Evolutionary conservation across 331 rosid species (phyloP), one percentile per base, ranked within the genome.

Genomic region (Erythrophleum ivorense): DNA sequence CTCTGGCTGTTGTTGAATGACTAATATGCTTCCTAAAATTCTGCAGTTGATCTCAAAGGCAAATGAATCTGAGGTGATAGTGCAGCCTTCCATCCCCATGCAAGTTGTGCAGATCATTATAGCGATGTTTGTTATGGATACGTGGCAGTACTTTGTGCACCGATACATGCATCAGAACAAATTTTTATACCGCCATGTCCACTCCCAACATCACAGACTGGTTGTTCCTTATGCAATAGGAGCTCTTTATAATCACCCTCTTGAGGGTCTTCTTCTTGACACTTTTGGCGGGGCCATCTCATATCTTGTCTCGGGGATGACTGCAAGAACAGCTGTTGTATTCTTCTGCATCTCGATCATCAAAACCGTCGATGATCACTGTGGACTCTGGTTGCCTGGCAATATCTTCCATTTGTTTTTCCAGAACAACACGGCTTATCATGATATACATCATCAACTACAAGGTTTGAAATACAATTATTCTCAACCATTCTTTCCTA

Each of bases 211-310:
- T 84, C 98, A 92, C 65, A 88, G 89, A 71, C 86, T 94, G 57
- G 84, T 94, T 62, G 97, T 88, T 52, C 97, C 98, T 1, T 94
- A 94, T 74, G 98, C 98, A 62, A 89, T 91, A 76, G 98, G 97
- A 76, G 98, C 96, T 52, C 92, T 94, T 53, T 94, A 92, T 82
- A 94, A 94, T 79, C 98, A 94, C 77, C 98, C 97, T 0, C 76
- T 94, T 1, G 97, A 94, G 83, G 97, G 97, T 41, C 97, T 94
- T 70, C 87, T 94, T 76, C 98, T 92, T 2, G 98, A 94, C 88
- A 94, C 95, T 2, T 80, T 94, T 0, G 97, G 98, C 0, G 97
- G 98, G 66, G 98, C 95, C 31, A 62, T 94, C 80, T 94, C 98
- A 6, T 92, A 71, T 76, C 97, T 94, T 3, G 78, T 79, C 83